These are phyloP conservation scores for Jackrogersella minutella DNA, from an alignment of 495 filamentous ascomycete genomes.

Conservation along the genomic window DNA sequence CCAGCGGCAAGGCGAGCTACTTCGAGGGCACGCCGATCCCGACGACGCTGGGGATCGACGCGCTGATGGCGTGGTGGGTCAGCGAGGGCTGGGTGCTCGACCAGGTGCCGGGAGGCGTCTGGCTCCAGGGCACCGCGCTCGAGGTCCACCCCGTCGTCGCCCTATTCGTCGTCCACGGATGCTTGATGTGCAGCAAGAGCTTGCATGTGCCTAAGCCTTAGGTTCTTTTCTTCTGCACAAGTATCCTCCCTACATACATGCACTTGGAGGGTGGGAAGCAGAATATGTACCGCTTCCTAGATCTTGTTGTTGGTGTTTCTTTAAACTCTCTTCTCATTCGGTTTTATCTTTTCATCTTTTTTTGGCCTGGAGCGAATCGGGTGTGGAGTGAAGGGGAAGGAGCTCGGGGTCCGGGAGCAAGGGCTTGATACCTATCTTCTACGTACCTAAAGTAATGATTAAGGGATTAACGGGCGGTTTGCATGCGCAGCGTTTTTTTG, in stretches of 20 bases:
- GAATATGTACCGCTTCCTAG: not conserved
- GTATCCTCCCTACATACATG: too few species aligned
- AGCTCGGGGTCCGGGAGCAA: not conserved
- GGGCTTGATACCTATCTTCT: slow-evolving; percentile 4
- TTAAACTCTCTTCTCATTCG: not conserved
- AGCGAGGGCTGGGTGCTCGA: slow-evolving; percentile 80
- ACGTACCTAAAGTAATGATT: not conserved
- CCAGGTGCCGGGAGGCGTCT: slow-evolving; percentile 73
- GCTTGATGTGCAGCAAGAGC: slow-evolving; percentile 91
- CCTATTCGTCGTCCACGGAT: slow-evolving; percentile 85
- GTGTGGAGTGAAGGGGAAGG: not conserved
- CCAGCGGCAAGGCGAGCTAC: slow-evolving; percentile 86
- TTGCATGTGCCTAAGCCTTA: slow-evolving; percentile 97
- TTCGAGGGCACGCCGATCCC: slow-evolving; percentile 98
- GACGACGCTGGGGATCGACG: slow-evolving; percentile 80
- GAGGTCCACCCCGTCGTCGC: slow-evolving; percentile 89
- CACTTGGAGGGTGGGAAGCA: not conserved
- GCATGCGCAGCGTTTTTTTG: not conserved
- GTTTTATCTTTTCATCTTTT: not conserved
- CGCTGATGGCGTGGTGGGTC: slow-evolving; percentile 90
- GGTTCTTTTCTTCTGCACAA: too few species aligned
- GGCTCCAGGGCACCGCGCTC: slow-evolving; percentile 68
- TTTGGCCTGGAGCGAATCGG: not conserved
- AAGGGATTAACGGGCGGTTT: not conserved
- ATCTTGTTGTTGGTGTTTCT: not conserved